Base-by-base conservation (phyloP, 2,329 filamentous ascomycete genomes). In the Fusarium armeniacum region DNA sequence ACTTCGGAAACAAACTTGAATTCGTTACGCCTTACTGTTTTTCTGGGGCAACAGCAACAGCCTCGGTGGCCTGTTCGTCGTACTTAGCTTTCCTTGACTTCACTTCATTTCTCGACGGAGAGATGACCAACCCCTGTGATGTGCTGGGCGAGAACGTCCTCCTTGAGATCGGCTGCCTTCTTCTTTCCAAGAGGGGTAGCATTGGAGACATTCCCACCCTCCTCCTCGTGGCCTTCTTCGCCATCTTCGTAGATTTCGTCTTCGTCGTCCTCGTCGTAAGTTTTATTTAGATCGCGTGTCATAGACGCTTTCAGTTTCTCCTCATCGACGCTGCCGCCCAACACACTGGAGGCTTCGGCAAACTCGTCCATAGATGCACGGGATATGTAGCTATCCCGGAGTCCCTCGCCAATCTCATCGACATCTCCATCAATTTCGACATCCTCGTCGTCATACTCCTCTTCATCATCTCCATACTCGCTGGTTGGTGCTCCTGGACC, bases 81-180 rank as follows among this genome's bases (percentile, higher is more conserved):
- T 57, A 66, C 72, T 79, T 79, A 77, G 76, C 73, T 72, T 72
- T 70, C 65, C 74, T 74, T 62, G 73, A 72, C 78, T 79, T 71
- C 45, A 69, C 33, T 81, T 71, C 50, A 71, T 33, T 81, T 81
- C 61, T 84, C 82, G 36, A 87, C 68, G 53, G 81, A 80, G 53
- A 90, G 76, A 65, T 86, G 81, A 78, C 84, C 83, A 78, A 90
- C 77, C 57, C 88, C 88, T 20, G 87, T 89, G 56, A 90, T 89
- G 30, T 88, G 71, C 76, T 90, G 87, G 4, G 86, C 88, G 56
- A 82, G 79, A 13, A 83, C 58, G 69, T 90, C 88, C 63, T 83
- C 78, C 8, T 81, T 76, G 26, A 79, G 54, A 44, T 70, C 54
- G 18, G 72, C 69, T 58, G 67, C 50, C 51, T 64, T 71, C 41